Conservation (phyloP, 352 stramenopile species). For the Pythium plurisporium region DNA sequence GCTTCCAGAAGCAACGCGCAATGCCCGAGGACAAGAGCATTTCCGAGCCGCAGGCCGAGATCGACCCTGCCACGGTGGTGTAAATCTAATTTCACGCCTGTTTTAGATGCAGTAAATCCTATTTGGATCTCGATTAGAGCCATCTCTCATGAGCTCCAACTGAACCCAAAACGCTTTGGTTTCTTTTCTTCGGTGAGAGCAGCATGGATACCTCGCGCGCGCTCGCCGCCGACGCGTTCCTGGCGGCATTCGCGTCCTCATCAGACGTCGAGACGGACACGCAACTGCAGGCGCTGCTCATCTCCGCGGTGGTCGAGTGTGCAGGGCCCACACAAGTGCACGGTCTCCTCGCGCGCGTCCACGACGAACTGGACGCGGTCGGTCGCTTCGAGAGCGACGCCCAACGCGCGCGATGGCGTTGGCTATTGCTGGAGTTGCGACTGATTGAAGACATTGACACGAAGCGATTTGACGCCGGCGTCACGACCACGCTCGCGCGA, state of each 20-base stretch:
- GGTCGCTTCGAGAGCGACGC: neutral
- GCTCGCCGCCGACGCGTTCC: neutral
- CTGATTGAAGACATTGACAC: slow-evolving; percentile 12
- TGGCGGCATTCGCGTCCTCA: slow-evolving; percentile 2
- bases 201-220: neutral
- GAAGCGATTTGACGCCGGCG: slow-evolving; percentile 4
- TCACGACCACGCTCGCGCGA: neutral
- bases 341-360: neutral
- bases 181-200: no score
- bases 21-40: neutral
- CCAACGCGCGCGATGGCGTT: slow-evolving; percentile 3
- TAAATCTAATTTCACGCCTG: neutral
- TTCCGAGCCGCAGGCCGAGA: neutral
- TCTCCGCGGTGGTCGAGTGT: slow-evolving; percentile 6
- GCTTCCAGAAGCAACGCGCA: neutral
- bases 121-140: neutral
- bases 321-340: neutral
- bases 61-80: neutral
- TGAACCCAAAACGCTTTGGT: no score
- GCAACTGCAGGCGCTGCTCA: slow-evolving; percentile 5
- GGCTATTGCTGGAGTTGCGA: slow-evolving; percentile 10
- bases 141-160: no score
- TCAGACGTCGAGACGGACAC: neutral
- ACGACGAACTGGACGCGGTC: neutral
- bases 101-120: neutral